These are phyloP conservation scores for Phialemonium atrogriseum DNA, from an alignment of 2,329 filamentous ascomycete species.

Conservation along the genomic window DNA sequence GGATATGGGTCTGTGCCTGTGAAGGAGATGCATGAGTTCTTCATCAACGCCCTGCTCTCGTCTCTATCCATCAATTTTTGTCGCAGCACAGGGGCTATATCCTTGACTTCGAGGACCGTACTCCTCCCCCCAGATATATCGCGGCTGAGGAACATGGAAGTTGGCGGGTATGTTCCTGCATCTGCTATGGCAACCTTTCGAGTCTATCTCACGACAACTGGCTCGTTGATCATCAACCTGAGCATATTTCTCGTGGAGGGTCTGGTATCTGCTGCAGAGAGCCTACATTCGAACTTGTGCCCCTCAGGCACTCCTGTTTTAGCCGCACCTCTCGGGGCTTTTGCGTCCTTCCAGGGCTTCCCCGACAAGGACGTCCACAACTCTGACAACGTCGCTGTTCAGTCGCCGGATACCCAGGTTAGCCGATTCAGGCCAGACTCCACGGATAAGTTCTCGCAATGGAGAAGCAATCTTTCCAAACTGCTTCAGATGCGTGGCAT, in stretches of 20 bases:
- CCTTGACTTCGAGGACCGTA: slow-evolving; percentile 44
- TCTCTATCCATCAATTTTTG: slow-evolving; percentile 44
- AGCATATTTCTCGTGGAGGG: slow-evolving; percentile 38
- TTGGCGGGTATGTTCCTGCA: slow-evolving; percentile 13
- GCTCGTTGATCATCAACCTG: slow-evolving; percentile 42
- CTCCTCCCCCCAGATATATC: slow-evolving; percentile 30
- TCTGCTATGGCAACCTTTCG: slow-evolving; percentile 41
- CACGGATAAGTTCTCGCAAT: slow-evolving; percentile 33
- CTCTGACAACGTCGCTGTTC: slow-evolving; percentile 29
- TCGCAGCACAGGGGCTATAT: slow-evolving; percentile 36
- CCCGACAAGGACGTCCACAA: slow-evolving; percentile 24
- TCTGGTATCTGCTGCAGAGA: slow-evolving; percentile 37
- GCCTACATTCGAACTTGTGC: slow-evolving; percentile 27
- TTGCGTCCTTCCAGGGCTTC: slow-evolving; percentile 32
- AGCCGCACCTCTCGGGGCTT: slow-evolving; percentile 45
- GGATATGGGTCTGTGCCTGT: slow-evolving; percentile 24
- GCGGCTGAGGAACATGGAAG: slow-evolving; percentile 18
- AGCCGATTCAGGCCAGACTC: slow-evolving; percentile 31
- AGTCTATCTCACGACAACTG: slow-evolving; percentile 47
- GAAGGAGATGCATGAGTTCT: slow-evolving; percentile 43
- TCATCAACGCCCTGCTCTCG: slow-evolving; percentile 42
- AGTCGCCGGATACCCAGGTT: slow-evolving; percentile 45
- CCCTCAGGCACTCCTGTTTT: slow-evolving; percentile 37
- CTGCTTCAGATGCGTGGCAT: slow-evolving; percentile 43
- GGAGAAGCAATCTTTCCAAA: slow-evolving; percentile 42